A percentile compares a stretch with the other conserved stretches of the same genome.
Conservation (phyloP, 1,139 yeast genomes). For the Candida tetrigidarum region DNA sequence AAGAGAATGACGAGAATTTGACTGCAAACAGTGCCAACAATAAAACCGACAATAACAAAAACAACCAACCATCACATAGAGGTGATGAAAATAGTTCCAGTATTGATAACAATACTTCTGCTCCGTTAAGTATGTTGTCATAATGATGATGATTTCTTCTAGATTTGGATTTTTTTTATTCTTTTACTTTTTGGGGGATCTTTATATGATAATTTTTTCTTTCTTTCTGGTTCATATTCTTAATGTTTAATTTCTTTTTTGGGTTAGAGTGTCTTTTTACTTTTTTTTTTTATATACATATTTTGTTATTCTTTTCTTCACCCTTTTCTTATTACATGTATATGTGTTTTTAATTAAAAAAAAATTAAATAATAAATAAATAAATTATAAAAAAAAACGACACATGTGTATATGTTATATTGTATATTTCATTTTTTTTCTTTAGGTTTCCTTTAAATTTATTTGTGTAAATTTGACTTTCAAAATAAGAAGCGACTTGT, state of each 20-base stretch:
- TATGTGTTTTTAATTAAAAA: too few relatives aligned
- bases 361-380: too few relatives aligned
- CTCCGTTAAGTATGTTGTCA: slow-evolving; percentile 18
- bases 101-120: slow-evolving; percentile 15
- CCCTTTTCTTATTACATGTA: not conserved
- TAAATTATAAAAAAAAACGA: too few relatives aligned
- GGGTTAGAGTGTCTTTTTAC: not conserved
- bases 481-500: too few relatives aligned
- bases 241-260: not conserved
- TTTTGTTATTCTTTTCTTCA: not conserved
- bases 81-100: slow-evolving; percentile 9
- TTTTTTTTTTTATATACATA: not conserved
- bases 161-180: slow-evolving; percentile 1
- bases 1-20: slow-evolving; percentile 6
- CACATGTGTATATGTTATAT: too few relatives aligned
- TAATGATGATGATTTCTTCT: slow-evolving; percentile 4
- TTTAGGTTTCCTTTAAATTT: too few relatives aligned
- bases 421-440: too few relatives aligned
- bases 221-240: not conserved
- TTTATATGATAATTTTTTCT: not conserved
- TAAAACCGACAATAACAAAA: slow-evolving; percentile 3
- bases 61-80: slow-evolving; percentile 3
- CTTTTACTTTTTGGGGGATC: slow-evolving; percentile 1
- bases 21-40: slow-evolving; percentile 5
- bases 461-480: too few relatives aligned